phyloP scores from a whole-genome alignment of 2,329 filamentous ascomycete species.

The Westerdykella ornata region DNA sequence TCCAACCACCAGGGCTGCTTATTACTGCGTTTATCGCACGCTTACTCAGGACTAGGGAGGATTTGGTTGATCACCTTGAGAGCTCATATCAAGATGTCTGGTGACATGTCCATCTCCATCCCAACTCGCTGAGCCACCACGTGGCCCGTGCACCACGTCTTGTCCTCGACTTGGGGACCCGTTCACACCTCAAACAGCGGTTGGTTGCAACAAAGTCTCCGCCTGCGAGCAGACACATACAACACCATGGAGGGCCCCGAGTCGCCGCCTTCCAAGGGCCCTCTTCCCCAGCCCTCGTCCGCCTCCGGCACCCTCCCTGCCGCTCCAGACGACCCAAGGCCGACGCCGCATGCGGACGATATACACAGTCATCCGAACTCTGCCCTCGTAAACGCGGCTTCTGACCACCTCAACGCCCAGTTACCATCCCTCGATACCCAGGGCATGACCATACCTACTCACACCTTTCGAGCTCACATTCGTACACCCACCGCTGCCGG shows the following conservation, averaged over 20 bases:
- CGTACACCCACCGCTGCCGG: constrained; percentile 28
- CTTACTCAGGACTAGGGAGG: too few relatives aligned
- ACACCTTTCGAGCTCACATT: constrained; percentile 25
- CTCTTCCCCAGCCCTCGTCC: constrained; percentile 15
- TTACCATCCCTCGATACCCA: constrained; percentile 13
- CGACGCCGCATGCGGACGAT: constrained; percentile 6
- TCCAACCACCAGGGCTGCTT: too few relatives aligned
- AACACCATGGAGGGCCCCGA: constrained; percentile 30
- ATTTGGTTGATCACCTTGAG: too few relatives aligned
- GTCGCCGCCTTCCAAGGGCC: constrained; percentile 16
- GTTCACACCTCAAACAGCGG: too few relatives aligned
- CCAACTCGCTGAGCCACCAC: too few relatives aligned
- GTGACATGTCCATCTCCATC: too few relatives aligned
- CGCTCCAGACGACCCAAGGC: constrained; percentile 7
- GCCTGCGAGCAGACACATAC: constrained; percentile 5
- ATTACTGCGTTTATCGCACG: too few relatives aligned
- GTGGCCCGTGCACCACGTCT: too few relatives aligned
- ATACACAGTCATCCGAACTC: constrained; percentile 9
- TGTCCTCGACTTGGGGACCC: too few relatives aligned
- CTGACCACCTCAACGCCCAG: constrained; percentile 21
- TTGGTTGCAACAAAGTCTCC: too few relatives aligned
- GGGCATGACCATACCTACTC: constrained; percentile 17
- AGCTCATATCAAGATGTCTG: too few relatives aligned
- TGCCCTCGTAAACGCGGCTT: constrained; percentile 15
- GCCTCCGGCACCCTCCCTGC: constrained; percentile 13